A percentile compares a stretch with the other conserved stretches of the same genome.
phyloP scores from a whole-genome alignment of 140 eudicot genomes.

The Stevia rebaudiana region DNA sequence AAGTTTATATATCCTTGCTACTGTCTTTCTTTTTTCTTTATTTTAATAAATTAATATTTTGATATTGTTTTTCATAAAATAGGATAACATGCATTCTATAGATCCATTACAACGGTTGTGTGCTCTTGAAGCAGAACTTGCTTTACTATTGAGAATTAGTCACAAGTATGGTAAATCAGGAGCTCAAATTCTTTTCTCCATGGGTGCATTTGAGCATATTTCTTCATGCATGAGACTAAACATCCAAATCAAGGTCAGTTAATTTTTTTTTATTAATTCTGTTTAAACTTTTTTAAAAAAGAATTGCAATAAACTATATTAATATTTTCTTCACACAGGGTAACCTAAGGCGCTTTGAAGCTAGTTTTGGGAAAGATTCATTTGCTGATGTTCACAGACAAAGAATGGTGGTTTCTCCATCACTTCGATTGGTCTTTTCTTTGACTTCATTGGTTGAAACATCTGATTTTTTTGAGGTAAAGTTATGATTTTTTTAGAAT shows the following conservation, averaged over 20 bases:
- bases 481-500: background rate
- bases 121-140: conserved; percentile 85
- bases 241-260: conserved; percentile 66
- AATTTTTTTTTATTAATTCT: background rate
- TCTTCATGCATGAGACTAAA: conserved; percentile 68
- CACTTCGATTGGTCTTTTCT: conserved; percentile 81
- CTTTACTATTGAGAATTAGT: conserved; percentile 75
- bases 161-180: conserved; percentile 88
- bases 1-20: background rate
- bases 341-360: conserved; percentile 44
- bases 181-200: conserved; percentile 80
- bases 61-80: conserved; percentile 1
- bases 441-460: conserved; percentile 83
- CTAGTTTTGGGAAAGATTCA: conserved; percentile 48
- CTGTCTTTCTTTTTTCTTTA: background rate
- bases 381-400: conserved; percentile 57
- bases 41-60: background rate
- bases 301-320: background rate
- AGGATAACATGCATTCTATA: conserved; percentile 62
- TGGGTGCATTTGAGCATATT: conserved; percentile 86
- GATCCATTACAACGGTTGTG: conserved; percentile 78
- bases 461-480: conserved; percentile 81
- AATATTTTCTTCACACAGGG: conserved; percentile 43
- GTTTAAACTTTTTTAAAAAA: background rate
- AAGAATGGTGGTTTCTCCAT: conserved; percentile 69